Evolutionary conservation across 345 rosid genomes (phyloP).

Genomic region (Abelmoschus esculentus): DNA sequence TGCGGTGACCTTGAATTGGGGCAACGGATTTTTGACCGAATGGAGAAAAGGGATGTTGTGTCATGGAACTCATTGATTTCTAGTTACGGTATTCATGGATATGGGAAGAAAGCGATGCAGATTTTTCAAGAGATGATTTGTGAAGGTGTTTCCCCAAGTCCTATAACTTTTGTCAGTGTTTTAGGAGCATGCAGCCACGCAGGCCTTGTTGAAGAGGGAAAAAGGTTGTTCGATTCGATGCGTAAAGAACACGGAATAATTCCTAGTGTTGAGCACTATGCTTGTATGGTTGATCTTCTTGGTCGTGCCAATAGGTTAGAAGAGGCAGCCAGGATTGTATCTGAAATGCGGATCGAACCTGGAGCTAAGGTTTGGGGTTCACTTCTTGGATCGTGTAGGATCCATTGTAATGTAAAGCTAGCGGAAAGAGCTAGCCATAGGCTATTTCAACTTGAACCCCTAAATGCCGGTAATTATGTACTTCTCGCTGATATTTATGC

Average conservation of each 20-base stretch:
- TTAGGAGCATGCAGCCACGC: conserved; percentile 95
- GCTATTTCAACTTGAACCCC: conserved; percentile 71
- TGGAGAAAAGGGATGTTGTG: conserved; percentile 64
- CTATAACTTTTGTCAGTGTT: conserved; percentile 57
- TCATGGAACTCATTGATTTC: conserved; percentile 88
- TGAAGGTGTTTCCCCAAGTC: conserved; percentile 54
- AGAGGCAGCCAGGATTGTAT: conserved; percentile 65
- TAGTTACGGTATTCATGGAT: conserved; percentile 75
- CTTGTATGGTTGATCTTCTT: conserved; percentile 94
- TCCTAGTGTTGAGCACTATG: conserved; percentile 83
- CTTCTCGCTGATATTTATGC: conserved; percentile 73
- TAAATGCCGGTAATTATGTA: conserved; percentile 70
- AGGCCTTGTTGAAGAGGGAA: conserved; percentile 80
- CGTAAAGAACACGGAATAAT: conserved; percentile 40
- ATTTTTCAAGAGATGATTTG: conserved; percentile 60
- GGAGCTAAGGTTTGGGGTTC: conserved; percentile 89
- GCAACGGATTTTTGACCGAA: conserved; percentile 52
- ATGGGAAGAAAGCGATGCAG: conserved; percentile 56
- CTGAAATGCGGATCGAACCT: conserved; percentile 62
- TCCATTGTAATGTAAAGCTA: conserved; percentile 70
- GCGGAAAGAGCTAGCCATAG: conserved; percentile 71
- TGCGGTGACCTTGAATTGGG: conserved; percentile 71
- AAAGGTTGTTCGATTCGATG: conserved; percentile 56
- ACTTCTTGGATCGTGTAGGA: conserved; percentile 82
- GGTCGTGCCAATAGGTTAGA: conserved; percentile 84